These are phyloP conservation scores for Ceratobasidium theobromae DNA, from an alignment of 1,284 basidiomycete genomes.

Conservation along the genomic window DNA sequence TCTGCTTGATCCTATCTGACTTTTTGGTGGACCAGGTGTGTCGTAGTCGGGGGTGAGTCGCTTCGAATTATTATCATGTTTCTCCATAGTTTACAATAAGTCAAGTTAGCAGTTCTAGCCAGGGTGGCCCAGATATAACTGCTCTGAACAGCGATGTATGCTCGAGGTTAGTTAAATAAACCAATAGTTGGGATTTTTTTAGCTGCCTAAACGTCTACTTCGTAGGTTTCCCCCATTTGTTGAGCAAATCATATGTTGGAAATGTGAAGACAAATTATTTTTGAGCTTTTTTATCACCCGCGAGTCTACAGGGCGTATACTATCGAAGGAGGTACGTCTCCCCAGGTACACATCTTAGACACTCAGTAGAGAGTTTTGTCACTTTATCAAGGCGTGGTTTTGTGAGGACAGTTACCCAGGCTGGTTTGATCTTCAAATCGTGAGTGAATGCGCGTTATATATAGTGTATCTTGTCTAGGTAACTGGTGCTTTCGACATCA, in stretches of 20 bases:
- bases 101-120: neutral
- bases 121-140: neutral
- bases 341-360: neutral
- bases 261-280: neutral
- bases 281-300: neutral
- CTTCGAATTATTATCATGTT: neutral
- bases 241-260: neutral
- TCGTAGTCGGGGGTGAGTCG: too few species aligned
- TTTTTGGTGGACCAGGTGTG: too few species aligned
- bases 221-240: neutral
- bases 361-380: neutral
- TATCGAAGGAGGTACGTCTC: neutral
- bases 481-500: too few species aligned
- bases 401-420: neutral
- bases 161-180: neutral
- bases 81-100: neutral
- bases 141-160: neutral
- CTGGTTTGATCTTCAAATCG: neutral
- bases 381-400: neutral
- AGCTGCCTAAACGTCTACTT: neutral
- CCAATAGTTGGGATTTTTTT: neutral
- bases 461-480: too few species aligned
- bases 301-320: neutral
- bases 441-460: too few species aligned
- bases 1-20: too few species aligned